Evolutionary conservation across 2,329 filamentous ascomycete genomes (phyloP).

Genomic region (Aspergillus ruber): DNA sequence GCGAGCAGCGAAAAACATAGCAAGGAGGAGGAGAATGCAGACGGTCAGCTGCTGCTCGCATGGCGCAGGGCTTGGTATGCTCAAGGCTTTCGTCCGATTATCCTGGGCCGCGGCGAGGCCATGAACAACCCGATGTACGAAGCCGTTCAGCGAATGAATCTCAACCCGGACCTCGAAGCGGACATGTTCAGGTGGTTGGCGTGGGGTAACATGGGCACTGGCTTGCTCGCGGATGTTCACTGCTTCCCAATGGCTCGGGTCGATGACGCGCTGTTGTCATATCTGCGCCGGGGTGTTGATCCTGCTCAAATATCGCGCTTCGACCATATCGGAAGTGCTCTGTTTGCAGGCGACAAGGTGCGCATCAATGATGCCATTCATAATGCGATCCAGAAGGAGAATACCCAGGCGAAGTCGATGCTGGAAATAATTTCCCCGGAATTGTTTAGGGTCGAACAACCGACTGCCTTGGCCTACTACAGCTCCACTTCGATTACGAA

Average conservation of each 20-base stretch:
- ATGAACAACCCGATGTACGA: slow-evolving; percentile 75
- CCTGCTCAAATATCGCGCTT: slow-evolving; percentile 64
- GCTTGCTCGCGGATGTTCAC: slow-evolving; percentile 71
- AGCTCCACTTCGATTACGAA: slow-evolving; percentile 54
- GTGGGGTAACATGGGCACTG: slow-evolving; percentile 85
- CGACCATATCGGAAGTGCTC: slow-evolving; percentile 61
- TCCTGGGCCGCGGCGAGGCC: slow-evolving; percentile 73
- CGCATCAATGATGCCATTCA: slow-evolving; percentile 60
- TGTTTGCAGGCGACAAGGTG: slow-evolving; percentile 65
- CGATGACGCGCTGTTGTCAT: slow-evolving; percentile 65
- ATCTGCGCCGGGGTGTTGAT: slow-evolving; percentile 69
- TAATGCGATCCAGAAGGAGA: slow-evolving; percentile 51
- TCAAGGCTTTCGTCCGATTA: slow-evolving; percentile 78
- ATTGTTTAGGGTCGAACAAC: slow-evolving; percentile 60
- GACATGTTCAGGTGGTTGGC: slow-evolving; percentile 83
- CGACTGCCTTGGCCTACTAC: slow-evolving; percentile 72
- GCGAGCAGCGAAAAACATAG: slow-evolving; percentile 55
- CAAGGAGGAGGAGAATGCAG: slow-evolving; percentile 60
- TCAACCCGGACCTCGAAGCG: slow-evolving; percentile 56
- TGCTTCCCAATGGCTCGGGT: slow-evolving; percentile 75
- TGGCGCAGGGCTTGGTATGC: slow-evolving; percentile 97
- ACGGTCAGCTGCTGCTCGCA: slow-evolving; percentile 71
- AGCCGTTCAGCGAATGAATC: slow-evolving; percentile 54
- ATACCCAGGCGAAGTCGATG: slow-evolving; percentile 56
- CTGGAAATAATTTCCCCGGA: slow-evolving; percentile 54